Base-by-base conservation (phyloP, 257 asterid species). In the Knoxia roxburghii region DNA sequence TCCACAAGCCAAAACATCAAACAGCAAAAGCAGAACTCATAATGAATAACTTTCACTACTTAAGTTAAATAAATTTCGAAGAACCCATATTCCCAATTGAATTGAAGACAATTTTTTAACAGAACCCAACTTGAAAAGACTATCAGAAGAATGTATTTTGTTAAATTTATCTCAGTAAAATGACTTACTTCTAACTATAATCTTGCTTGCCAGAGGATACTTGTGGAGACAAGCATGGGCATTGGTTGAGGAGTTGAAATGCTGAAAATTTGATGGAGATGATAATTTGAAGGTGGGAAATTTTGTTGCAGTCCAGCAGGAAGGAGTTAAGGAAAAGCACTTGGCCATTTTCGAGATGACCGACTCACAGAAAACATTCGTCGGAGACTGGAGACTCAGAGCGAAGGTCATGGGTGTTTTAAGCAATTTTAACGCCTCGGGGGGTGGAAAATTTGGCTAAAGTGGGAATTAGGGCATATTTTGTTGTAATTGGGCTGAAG, bases 171-270 rank as follows among this genome's bases (percentile, higher is more conserved):
- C 0, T 6, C 33, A 20, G 15, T 21, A 5, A 49, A 18, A 23
- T 4, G 17, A 61, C 86, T 86, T 77, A 84, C 93, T 86, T 82
- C 66, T 83, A 39, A 86, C 79, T 32, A 80, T 71, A 43, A 83
- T 74, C 72, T 82, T 86, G 83, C 93, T 83, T 50, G 93, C 93
- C 17, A 83, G 87, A 63, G 89, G 93, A 67, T 78, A 84, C 69
- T 49, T 68, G 69, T 35, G 35, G 30, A 65, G 61, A 37, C 81
- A 78, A 37, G 86, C 80, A 61, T 57, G 69, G 51, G 76, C 71
- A 40, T 49, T 63, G 0, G 51, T 63, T 32, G 37, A 53, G 49
- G 26, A 51, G 37, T 48, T 45, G 23, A 33, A 17, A 9, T 18
- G 70, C 29, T 52, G 57, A 24, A 57, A 71, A 39, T 58, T 58